Percentiles rank a stretch among this genome's conserved stretches.
These are phyloP conservation scores for Steccherinum ochraceum DNA, from an alignment of 768 basidiomycete species.

Conservation along the genomic window DNA sequence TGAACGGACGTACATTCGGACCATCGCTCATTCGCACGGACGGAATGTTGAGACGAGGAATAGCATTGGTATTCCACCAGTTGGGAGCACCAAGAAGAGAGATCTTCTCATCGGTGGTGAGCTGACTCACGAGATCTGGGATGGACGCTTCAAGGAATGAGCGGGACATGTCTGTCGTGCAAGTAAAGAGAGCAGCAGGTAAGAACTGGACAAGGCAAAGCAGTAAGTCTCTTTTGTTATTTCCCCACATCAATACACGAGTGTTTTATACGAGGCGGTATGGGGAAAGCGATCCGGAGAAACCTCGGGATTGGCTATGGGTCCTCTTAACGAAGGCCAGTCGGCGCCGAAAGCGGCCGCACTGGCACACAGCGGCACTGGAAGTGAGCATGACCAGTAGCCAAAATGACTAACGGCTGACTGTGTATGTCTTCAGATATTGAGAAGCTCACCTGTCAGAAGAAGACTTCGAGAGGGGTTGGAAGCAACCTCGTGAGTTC, in stretches of 20 bases:
- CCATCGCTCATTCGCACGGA: constrained; percentile 69
- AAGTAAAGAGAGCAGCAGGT: constrained; percentile 1
- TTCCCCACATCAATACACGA: background rate
- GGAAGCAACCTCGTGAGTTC: too few species aligned
- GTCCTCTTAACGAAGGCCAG: too few species aligned
- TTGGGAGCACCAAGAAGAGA: constrained; percentile 56
- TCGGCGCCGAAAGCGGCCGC: background rate
- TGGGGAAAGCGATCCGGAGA: constrained; percentile 3
- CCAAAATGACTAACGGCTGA: background rate
- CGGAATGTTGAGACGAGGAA: constrained; percentile 56
- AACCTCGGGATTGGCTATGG: constrained; percentile 6
- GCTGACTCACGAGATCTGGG: constrained; percentile 41
- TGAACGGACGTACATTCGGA: constrained; percentile 39
- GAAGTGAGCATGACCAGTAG: background rate
- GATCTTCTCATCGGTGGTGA: constrained; percentile 60
- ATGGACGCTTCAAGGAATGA: constrained; percentile 51
- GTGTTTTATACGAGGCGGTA: background rate
- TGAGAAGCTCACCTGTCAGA: too few species aligned
- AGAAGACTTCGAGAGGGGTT: too few species aligned
- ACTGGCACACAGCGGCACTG: background rate
- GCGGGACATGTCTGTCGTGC: constrained; percentile 23
- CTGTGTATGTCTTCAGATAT: too few species aligned
- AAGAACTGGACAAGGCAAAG: background rate
- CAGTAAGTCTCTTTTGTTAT: background rate
- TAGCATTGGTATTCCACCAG: constrained; percentile 63